A percentile compares a stretch with the other conserved stretches of the same genome.
Conservation (phyloP, 139 green algal genomes). For the Prasinococcaceae sp. region DNA sequence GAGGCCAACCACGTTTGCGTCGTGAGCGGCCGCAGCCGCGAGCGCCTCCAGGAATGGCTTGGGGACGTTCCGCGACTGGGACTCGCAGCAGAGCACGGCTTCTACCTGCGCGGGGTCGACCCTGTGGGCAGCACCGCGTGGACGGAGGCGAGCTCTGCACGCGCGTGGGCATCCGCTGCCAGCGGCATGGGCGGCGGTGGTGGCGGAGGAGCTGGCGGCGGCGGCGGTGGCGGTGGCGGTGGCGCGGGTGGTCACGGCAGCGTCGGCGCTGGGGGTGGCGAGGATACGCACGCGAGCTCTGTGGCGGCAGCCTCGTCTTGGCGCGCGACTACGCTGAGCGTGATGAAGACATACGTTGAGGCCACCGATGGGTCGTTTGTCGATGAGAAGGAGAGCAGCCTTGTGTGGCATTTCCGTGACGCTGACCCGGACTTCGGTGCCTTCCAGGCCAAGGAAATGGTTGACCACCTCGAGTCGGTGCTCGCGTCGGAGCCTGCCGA, state of each 20-base stretch:
- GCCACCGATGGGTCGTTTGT: conserved; percentile 85
- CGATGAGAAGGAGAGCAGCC: conserved; percentile 79
- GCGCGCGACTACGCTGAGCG: no score
- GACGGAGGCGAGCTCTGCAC: background rate
- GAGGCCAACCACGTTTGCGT: conserved; percentile 72
- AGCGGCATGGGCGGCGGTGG: no score
- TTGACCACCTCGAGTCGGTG: conserved; percentile 93
- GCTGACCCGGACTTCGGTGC: conserved; percentile 91
- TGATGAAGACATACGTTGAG: conserved; percentile 69
- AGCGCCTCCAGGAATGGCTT: conserved; percentile 75
- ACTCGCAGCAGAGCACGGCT: conserved; percentile 87
- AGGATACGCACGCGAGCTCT: conserved; percentile 1
- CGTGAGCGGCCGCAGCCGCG: conserved; percentile 58
- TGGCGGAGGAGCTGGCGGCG: no score
- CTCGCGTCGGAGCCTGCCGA: conserved; percentile 78
- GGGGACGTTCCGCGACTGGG: conserved; percentile 48
- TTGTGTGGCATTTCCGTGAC: conserved; percentile 86
- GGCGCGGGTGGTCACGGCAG: background rate
- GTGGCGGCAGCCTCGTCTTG: no score
- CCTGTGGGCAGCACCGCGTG: no score
- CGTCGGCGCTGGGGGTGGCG: background rate
- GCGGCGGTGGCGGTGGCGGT: no score
- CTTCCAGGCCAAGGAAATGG: conserved; percentile 97
- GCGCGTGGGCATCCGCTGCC: no score
- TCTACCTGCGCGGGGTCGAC: no score